Evolutionary conservation across 2,329 filamentous ascomycete species (phyloP).

Genomic region (Ophiocordyceps robertsii): DNA sequence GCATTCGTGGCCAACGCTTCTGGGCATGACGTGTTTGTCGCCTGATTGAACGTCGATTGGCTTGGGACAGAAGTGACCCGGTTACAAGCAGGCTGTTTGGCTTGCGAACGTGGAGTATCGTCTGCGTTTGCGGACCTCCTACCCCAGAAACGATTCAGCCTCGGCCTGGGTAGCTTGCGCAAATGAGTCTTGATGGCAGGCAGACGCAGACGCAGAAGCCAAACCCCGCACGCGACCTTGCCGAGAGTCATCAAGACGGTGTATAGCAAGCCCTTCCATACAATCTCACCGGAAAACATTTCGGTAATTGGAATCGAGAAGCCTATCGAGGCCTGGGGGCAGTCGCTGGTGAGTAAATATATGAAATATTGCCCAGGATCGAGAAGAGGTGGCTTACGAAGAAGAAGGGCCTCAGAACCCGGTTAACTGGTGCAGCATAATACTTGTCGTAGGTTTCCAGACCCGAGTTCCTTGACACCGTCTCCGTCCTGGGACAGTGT

Average conservation of each 20-base stretch:
- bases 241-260: constrained; percentile 53
- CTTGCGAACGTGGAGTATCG: not conserved
- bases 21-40: no score
- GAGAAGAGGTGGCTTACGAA: not conserved
- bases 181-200: not conserved
- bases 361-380: not conserved
- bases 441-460: not conserved
- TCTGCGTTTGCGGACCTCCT: not conserved
- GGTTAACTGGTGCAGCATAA: not conserved
- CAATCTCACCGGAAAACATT: constrained; percentile 48
- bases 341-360: not conserved
- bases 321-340: constrained; percentile 45
- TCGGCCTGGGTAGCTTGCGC: not conserved
- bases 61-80: no score
- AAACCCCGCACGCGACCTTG: constrained; percentile 47
- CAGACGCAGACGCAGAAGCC: constrained; percentile 27
- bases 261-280: constrained; percentile 67
- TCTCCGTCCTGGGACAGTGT: not conserved
- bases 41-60: no score
- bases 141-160: not conserved
- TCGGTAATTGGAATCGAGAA: constrained; percentile 64
- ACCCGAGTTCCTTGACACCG: not conserved
- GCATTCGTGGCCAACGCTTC: no score
- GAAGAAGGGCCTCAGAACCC: not conserved
- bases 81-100: not conserved